A percentile compares a stretch with the other conserved stretches of the same genome.
Evolutionary conservation across 116 monocot species (phyloP).

Genomic region (Cymodocea nodosa): DNA sequence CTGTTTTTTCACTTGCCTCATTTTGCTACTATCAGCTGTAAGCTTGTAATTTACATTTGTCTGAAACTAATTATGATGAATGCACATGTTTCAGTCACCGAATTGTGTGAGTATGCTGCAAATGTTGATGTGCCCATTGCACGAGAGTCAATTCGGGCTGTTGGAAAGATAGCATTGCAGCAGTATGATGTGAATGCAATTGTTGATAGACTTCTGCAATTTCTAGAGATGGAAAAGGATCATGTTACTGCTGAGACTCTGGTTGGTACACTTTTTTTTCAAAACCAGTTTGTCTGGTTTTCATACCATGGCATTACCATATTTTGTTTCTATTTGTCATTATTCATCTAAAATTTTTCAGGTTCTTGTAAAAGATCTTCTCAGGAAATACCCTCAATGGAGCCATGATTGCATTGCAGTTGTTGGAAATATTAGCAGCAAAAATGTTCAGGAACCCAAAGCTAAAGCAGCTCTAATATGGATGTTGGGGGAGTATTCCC

Average conservation of each 20-base stretch:
- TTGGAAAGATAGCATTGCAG: slow-evolving; percentile 96
- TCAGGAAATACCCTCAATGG: slow-evolving; percentile 98
- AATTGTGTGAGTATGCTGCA: slow-evolving; percentile 96
- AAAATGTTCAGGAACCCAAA: slow-evolving; percentile 93
- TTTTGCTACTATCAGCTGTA: neutral
- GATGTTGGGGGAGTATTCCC: slow-evolving; percentile 98
- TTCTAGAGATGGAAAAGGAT: slow-evolving; percentile 99
- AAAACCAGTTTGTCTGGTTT: neutral
- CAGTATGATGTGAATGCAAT: slow-evolving; percentile 99
- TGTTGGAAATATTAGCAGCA: slow-evolving; percentile 98
- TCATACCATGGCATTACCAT: neutral
- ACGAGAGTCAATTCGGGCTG: slow-evolving; percentile 89
- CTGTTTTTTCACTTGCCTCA: neutral
- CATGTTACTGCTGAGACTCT: slow-evolving; percentile 96
- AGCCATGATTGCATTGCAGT: slow-evolving; percentile 99
- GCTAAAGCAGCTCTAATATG: slow-evolving; percentile 94
- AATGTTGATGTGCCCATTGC: slow-evolving; percentile 95
- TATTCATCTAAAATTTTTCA: slow-evolving; percentile 7
- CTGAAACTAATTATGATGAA: too few relatives aligned
- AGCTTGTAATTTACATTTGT: neutral
- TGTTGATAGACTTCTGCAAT: slow-evolving; percentile 96
- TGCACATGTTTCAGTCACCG: slow-evolving; percentile 57
- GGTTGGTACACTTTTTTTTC: slow-evolving; percentile 23
- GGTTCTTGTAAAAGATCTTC: slow-evolving; percentile 95
- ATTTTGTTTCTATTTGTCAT: neutral